phyloP scores from a whole-genome alignment of 2,329 filamentous ascomycete genomes.

The Lomentospora prolificans region DNA sequence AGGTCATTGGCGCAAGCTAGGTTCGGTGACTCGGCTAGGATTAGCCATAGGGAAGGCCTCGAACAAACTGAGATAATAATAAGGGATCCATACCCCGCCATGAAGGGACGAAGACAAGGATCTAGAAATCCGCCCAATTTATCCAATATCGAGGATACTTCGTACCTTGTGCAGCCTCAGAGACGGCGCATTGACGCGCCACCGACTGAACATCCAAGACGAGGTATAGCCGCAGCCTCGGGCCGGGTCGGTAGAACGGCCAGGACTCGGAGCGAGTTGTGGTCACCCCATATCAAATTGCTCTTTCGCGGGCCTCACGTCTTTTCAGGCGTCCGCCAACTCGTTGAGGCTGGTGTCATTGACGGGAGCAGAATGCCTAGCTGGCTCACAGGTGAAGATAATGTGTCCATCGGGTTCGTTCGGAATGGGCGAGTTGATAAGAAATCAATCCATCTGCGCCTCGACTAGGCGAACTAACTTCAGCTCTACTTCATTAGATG shows the following conservation, averaged over 20 bases:
- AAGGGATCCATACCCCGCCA: conserved; percentile 44
- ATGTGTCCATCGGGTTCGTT: conserved; percentile 64
- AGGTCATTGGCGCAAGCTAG: conserved; percentile 54
- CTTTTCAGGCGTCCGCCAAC: conserved; percentile 67
- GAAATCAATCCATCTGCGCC: too few relatives aligned
- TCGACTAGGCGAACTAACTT: too few relatives aligned
- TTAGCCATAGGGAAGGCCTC: conserved; percentile 49
- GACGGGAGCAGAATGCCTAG: conserved; percentile 73
- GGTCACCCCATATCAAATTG: conserved; percentile 40
- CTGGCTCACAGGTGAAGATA: conserved; percentile 85
- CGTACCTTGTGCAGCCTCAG: conserved; percentile 13
- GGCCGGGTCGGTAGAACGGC: too few relatives aligned
- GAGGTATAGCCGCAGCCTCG: too few relatives aligned
- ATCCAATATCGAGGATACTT: neutral
- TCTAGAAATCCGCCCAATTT: neutral
- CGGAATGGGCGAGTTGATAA: conserved; percentile 54
- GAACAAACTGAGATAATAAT: conserved; percentile 52
- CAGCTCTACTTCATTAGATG: too few relatives aligned
- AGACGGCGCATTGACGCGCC: conserved; percentile 17
- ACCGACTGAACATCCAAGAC: conserved; percentile 14
- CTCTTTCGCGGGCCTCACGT: conserved; percentile 69
- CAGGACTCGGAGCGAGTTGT: too few relatives aligned
- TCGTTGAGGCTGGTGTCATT: conserved; percentile 67
- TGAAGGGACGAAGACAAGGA: conserved; percentile 18
- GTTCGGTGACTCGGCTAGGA: conserved; percentile 53